These are phyloP conservation scores for Globisporangium acanthophoron DNA, from an alignment of 352 stramenopile genomes.

Conservation along the genomic window DNA sequence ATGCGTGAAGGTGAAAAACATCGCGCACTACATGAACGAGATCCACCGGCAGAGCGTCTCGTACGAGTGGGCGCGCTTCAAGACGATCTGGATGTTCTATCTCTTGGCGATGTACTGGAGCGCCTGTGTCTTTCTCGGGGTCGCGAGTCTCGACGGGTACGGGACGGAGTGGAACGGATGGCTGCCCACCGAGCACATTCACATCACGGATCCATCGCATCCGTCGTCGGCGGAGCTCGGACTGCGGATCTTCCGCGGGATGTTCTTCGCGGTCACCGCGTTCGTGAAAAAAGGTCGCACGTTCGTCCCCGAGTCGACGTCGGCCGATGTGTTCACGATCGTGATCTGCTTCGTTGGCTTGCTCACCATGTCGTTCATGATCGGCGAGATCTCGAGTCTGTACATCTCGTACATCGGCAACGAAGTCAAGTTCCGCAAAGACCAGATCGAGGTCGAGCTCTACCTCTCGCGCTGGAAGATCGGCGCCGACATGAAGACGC, in stretches of 20 bases:
- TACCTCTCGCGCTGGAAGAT: slow-evolving; percentile 47
- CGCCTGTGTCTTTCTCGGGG: slow-evolving; percentile 41
- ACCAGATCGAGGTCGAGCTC: slow-evolving; percentile 49
- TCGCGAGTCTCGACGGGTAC: slow-evolving; percentile 36
- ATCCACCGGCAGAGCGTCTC: slow-evolving; percentile 49
- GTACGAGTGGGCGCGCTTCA: slow-evolving; percentile 50
- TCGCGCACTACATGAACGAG: slow-evolving; percentile 51
- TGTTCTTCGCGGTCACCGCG: slow-evolving; percentile 50
- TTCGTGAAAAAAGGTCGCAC: slow-evolving; percentile 59
- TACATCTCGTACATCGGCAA: slow-evolving; percentile 67
- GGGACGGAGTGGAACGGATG: slow-evolving; percentile 45
- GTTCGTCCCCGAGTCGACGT: slow-evolving; percentile 25
- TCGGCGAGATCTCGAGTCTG: slow-evolving; percentile 57
- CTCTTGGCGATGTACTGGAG: slow-evolving; percentile 53
- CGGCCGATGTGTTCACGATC: slow-evolving; percentile 41
- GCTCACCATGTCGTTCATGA: slow-evolving; percentile 65
- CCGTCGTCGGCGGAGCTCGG: slow-evolving; percentile 26
- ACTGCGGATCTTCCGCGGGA: slow-evolving; percentile 38
- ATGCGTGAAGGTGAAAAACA: slow-evolving; percentile 50
- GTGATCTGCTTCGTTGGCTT: slow-evolving; percentile 44
- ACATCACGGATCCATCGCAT: slow-evolving; percentile 21
- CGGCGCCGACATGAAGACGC: slow-evolving; percentile 24
- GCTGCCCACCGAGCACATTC: slow-evolving; percentile 30
- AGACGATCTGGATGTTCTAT: slow-evolving; percentile 51
- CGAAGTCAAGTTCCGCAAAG: slow-evolving; percentile 57